A percentile compares a stretch with the other conserved stretches of the same genome.
phyloP scores from a whole-genome alignment of 805 yeast genomes.

The Komagataella populi region DNA sequence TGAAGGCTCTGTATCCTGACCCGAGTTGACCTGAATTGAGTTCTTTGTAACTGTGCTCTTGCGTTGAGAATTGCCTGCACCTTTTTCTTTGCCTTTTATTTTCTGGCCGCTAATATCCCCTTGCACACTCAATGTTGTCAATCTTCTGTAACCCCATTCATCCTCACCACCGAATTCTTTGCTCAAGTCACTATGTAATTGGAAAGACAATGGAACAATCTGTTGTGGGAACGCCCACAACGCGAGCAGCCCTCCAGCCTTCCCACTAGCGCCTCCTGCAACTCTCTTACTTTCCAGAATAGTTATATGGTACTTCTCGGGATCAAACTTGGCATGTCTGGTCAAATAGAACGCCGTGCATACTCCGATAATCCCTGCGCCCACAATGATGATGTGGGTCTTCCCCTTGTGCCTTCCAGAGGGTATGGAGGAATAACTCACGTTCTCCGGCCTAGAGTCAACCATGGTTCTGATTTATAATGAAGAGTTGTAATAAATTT shows the following conservation, averaged over 20 bases:
- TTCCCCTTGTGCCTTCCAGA: slow-evolving; percentile 43
- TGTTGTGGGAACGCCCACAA: slow-evolving; percentile 96
- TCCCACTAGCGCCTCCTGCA: slow-evolving; percentile 96
- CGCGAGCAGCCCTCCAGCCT: slow-evolving; percentile 92
- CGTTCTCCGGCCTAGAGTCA: background rate
- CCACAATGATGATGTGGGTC: slow-evolving; percentile 71
- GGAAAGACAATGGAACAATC: slow-evolving; percentile 78
- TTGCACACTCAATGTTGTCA: slow-evolving; percentile 77
- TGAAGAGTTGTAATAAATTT: background rate
- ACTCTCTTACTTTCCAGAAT: slow-evolving; percentile 81
- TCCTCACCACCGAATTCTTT: slow-evolving; percentile 68
- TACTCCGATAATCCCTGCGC: slow-evolving; percentile 94
- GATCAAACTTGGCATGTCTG: slow-evolving; percentile 67
- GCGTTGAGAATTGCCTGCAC: background rate
- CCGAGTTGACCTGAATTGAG: slow-evolving; percentile 17
- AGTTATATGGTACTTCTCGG: slow-evolving; percentile 65
- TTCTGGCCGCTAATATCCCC: slow-evolving; percentile 44
- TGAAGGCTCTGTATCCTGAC: slow-evolving; percentile 5
- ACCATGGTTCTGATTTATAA: background rate
- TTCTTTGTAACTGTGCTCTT: slow-evolving; percentile 17
- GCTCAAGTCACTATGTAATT: slow-evolving; percentile 72
- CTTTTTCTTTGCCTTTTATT: slow-evolving; percentile 1
- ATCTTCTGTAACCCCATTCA: slow-evolving; percentile 87
- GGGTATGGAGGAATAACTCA: slow-evolving; percentile 19
- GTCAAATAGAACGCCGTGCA: slow-evolving; percentile 87